Evolutionary conservation across 1,139 yeast genomes (phyloP).

Genomic region (Candida sojae): DNA sequence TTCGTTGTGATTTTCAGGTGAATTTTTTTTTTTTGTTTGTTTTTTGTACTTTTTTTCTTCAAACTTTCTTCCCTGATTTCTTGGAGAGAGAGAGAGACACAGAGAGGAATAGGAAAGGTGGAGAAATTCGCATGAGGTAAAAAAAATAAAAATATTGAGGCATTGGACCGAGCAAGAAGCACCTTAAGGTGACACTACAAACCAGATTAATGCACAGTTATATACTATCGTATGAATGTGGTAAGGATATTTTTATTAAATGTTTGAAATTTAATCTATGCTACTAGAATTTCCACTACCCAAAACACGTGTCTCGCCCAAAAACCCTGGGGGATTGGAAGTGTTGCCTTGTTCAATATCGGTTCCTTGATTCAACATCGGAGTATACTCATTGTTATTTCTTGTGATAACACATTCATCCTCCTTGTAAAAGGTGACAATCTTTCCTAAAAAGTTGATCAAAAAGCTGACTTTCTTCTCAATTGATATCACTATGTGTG

Average conservation of each 20-base stretch:
- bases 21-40: not conserved
- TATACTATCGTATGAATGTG: too few relatives aligned
- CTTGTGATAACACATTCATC: slow-evolving; percentile 52
- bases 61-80: not conserved
- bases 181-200: too few relatives aligned
- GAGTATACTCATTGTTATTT: slow-evolving; percentile 37
- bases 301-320: slow-evolving; percentile 12
- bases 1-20: not conserved
- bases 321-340: not conserved
- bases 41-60: not conserved
- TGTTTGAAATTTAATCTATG: not conserved
- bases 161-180: not conserved
- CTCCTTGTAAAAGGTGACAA: slow-evolving; percentile 58
- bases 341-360: slow-evolving; percentile 22
- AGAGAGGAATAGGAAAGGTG: not conserved
- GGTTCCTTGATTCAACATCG: slow-evolving; percentile 22
- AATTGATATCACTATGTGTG: slow-evolving; percentile 62
- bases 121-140: not conserved
- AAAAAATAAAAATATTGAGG: not conserved
- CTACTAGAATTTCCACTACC: slow-evolving; percentile 9
- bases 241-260: not conserved
- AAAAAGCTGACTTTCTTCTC: slow-evolving; percentile 54
- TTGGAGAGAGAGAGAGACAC: not conserved
- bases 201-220: too few relatives aligned
- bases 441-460: slow-evolving; percentile 55